phyloP scores from a whole-genome alignment of 306 rosid species.

The Vigna mungo region DNA sequence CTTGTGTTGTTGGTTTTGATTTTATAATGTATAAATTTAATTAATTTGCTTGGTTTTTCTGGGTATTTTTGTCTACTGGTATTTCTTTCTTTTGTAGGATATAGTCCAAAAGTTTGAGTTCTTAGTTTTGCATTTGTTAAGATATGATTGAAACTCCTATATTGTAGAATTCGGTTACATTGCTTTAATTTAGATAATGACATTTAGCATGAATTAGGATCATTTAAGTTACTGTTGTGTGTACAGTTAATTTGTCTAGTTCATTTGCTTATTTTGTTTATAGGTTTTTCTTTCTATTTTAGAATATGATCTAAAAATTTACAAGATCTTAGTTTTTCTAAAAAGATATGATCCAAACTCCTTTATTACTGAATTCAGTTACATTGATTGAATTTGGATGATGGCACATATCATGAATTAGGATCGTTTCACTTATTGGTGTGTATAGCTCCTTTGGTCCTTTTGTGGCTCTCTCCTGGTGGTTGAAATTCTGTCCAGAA shows the following conservation, averaged over 20 bases:
- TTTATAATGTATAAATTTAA: slow-evolving; percentile 7
- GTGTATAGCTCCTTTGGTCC: slow-evolving; percentile 8
- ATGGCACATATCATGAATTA: background rate
- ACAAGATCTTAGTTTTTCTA: too few species aligned
- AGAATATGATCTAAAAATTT: background rate
- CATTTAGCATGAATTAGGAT: background rate
- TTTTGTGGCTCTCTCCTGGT: background rate
- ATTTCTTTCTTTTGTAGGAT: background rate
- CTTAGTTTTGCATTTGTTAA: background rate
- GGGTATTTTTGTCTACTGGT: background rate
- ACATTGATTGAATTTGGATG: slow-evolving; percentile 29
- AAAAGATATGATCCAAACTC: background rate
- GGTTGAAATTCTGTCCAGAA: slow-evolving; percentile 1
- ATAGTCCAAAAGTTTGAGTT: background rate
- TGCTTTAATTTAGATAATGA: slow-evolving; percentile 31
- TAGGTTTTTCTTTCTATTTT: background rate
- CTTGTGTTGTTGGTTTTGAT: slow-evolving; percentile 8
- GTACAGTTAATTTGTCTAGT: background rate
- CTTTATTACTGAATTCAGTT: background rate
- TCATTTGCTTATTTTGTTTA: too few species aligned
- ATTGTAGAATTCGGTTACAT: background rate
- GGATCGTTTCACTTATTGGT: slow-evolving; percentile 28
- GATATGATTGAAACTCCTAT: background rate
- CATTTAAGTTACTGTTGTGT: slow-evolving; percentile 25
- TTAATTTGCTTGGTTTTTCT: background rate